Evolutionary conservation across 805 yeast genomes (phyloP).

Genomic region (Candida pseudofarinosa): DNA sequence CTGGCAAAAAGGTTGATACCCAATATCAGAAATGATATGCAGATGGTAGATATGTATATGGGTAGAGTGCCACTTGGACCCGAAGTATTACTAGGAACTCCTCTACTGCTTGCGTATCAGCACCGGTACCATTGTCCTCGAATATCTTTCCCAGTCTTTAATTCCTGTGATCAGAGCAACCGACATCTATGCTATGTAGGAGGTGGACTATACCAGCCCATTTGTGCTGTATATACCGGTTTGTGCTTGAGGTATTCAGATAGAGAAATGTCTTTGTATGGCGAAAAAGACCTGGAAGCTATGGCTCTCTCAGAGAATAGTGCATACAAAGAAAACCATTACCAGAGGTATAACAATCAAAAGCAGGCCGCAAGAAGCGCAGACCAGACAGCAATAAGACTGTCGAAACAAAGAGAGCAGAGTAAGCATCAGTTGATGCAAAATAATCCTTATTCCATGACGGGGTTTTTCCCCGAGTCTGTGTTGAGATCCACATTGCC

Average conservation of each 20-base stretch:
- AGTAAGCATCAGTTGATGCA: background rate
- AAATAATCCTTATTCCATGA: constrained; percentile 12
- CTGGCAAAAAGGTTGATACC: background rate
- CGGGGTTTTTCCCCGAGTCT: constrained; percentile 13
- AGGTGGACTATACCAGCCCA: background rate
- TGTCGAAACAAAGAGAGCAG: background rate
- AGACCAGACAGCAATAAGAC: background rate
- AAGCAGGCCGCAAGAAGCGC: background rate
- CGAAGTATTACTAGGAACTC: background rate
- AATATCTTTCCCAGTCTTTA: background rate
- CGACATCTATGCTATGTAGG: background rate
- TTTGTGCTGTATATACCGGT: background rate
- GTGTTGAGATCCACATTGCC: background rate
- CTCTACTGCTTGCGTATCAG: background rate
- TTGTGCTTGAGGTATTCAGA: background rate
- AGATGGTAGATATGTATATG: background rate
- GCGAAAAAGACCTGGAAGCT: background rate
- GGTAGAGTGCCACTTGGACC: background rate
- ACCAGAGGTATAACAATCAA: background rate
- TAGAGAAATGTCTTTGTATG: background rate
- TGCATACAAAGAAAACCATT: background rate
- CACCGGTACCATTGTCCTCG: background rate
- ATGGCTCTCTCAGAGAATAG: no score
- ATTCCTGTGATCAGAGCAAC: background rate
- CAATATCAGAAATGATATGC: background rate